These are phyloP conservation scores for Teratosphaeria destructans DNA, from an alignment of 2,329 filamentous ascomycete species.

Conservation along the genomic window DNA sequence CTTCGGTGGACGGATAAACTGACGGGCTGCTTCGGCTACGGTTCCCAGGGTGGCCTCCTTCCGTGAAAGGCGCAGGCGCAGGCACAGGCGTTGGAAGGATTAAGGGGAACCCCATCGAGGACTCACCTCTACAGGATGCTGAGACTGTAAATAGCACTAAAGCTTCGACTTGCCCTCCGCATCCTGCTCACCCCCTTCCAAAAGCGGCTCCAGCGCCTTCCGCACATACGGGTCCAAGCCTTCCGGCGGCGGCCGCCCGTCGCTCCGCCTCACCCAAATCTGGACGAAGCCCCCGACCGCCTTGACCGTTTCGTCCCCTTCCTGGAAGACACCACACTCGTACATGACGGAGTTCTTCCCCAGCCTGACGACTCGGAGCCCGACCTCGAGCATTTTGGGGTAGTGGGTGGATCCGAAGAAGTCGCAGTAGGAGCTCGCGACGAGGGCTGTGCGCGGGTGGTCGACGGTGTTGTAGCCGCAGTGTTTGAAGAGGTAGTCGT, in stretches of 20 bases:
- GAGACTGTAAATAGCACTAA: background rate
- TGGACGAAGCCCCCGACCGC: conserved; percentile 81
- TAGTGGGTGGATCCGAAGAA: conserved; percentile 70
- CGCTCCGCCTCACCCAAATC: conserved; percentile 51
- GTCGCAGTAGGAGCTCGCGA: conserved; percentile 76
- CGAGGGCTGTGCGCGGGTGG: conserved; percentile 66
- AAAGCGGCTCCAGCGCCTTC: conserved; percentile 26
- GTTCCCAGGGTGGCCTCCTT: too few species aligned
- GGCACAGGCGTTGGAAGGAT: too few species aligned
- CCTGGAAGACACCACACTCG: conserved; percentile 77
- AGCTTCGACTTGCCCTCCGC: conserved; percentile 11
- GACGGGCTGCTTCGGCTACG: too few species aligned
- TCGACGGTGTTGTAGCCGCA: conserved; percentile 63
- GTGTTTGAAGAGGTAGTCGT: conserved; percentile 72
- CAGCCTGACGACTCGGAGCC: conserved; percentile 70
- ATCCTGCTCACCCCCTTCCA: conserved; percentile 18
- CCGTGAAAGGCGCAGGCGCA: too few species aligned
- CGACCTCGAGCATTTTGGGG: conserved; percentile 71
- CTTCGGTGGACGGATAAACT: too few species aligned
- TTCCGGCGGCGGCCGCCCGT: conserved; percentile 52
- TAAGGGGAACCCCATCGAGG: too few species aligned
- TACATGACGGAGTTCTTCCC: conserved; percentile 82
- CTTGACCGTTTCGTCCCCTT: conserved; percentile 60
- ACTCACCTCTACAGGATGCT: too few species aligned
- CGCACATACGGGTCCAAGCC: conserved; percentile 55